Base-by-base conservation (phyloP, 1,139 yeast genomes). In the Pichia sp. region DNA sequence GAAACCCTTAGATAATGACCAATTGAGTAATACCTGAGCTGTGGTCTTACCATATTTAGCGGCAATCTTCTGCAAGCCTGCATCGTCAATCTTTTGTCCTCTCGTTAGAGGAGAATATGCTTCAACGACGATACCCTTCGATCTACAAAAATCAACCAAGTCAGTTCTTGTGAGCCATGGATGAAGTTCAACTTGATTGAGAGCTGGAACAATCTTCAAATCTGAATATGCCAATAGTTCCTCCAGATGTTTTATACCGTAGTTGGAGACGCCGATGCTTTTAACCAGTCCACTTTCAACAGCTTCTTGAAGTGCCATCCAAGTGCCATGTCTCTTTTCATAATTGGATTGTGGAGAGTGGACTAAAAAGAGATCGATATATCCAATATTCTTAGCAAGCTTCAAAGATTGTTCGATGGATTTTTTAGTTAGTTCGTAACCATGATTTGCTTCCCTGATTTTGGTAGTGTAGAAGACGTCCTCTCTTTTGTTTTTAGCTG, bases 21-120 rank as follows among this genome's bases (percentile, higher is more conserved):
- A 72, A 34, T 62, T 56, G 27, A 69, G 46, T 38, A 70, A 49
- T 18, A 69, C 56, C 44, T 69, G 70, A 20, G 67, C 72, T 3
- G 66, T 59, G 3, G 64, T 44, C 33, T 59, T 59, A n/a, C 51
- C 48, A 38, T 66, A 62, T 46, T 62, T 62, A 32, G 58, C 45
- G 23, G 68, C 69, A 28, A 69, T 41, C 14, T 41, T 56, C 29
- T 56, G 24, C 39, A 77, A 50, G 30, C 62, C 67, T 3, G 77
- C 72, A 46, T 76, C 80, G 37, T 65, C 57, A 20, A 76, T 52
- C 48, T 62, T 66, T 26, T 44, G 41, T 14, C 69, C 77, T 44
- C 60, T 66, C 2, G 76, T 70, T 51, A 72, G 60, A 14, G 82
- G 81, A 26, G 74, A 62, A 50, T 70, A 74, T 0, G 81, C 81